A percentile compares a stretch with the other conserved stretches of the same genome.
Conservation (phyloP, 495 filamentous ascomycete genomes). For the Cryomyces antarcticus region DNA sequence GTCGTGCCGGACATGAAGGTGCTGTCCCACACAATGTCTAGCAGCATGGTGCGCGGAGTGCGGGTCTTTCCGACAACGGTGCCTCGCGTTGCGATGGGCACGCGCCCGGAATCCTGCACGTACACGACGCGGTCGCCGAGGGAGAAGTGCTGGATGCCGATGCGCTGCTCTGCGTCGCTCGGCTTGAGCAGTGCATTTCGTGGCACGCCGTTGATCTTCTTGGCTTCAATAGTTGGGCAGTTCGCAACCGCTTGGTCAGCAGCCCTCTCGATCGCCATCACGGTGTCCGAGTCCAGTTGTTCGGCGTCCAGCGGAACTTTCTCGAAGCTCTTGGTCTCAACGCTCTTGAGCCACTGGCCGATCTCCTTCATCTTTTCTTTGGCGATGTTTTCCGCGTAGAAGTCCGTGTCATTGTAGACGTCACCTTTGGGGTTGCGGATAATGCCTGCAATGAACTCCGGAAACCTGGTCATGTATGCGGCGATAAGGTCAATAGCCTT, state of each 20-base stretch:
- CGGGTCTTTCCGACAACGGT: constrained; percentile 84
- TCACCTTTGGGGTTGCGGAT: constrained; percentile 54
- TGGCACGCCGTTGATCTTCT: constrained; percentile 58
- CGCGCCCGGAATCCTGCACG: constrained; percentile 78
- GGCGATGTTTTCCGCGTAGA: constrained; percentile 53
- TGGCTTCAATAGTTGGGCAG: constrained; percentile 30
- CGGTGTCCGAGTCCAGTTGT: constrained; percentile 80
- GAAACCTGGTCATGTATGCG: constrained; percentile 85
- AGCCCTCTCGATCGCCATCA: constrained; percentile 59
- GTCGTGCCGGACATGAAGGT: constrained; percentile 94
- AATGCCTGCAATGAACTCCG: constrained; percentile 80
- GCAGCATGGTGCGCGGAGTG: constrained; percentile 54
- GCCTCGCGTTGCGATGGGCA: constrained; percentile 78
- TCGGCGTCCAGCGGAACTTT: constrained; percentile 85
- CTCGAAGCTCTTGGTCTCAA: constrained; percentile 80
- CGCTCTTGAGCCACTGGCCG: constrained; percentile 69
- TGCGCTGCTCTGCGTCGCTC: constrained; percentile 72
- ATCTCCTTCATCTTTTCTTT: constrained; percentile 73
- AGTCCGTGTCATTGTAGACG: constrained; percentile 61
- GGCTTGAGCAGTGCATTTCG: constrained; percentile 77
- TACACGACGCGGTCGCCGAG: constrained; percentile 88
- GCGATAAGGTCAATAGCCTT: constrained; percentile 62
- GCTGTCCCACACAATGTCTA: constrained; percentile 84
- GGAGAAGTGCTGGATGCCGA: constrained; percentile 64
- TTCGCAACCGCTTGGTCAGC: constrained; percentile 36